Base-by-base conservation (phyloP, 208 protist genomes). In the Leishmania amazonensis region DNA sequence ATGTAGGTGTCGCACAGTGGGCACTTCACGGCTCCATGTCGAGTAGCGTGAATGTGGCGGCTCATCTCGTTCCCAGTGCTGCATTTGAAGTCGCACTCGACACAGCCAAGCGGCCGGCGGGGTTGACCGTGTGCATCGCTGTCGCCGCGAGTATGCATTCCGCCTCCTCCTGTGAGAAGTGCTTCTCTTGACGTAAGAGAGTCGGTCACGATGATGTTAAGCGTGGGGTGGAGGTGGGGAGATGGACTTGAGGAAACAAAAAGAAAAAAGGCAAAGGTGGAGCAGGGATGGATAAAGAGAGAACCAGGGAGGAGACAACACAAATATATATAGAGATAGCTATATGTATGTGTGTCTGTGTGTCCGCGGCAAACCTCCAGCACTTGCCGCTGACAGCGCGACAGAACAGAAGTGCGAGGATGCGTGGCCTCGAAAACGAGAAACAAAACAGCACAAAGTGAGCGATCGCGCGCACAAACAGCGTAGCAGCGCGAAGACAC, bases 1-100 rank as follows among this genome's bases (percentile, higher is more conserved):
- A 90, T 85, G 79, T 81, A 79, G 6, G 76, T 76, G 70, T 84
- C 81, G 70, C 88, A 92, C n/a, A 81, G 54, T 0, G 86, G 81
- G 40, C 89, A 92, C 72, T 80, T 85, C 8, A 68, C 53, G 5
- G 89, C 58, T 28, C 85, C 78, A 65, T 92, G 89, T 5, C 79
- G 54, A 24, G 87, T 92, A 35, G 47, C 65, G 58, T 84, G 78
- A 28, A 87, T 84, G 83, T 92, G 89, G 1, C 79, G 76, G 40
- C 77, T 75, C 80, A 89, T 84, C 42, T 89, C 71, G 57, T 88
- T 90, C 15, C n/a, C 67, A 11, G 80, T 88, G 75, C 28, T 49
- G 74, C 83, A 89, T 51, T 54, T 75, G 58, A 86, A 81, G 45
- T 84, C 71, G 76, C 89, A 92, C 58, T 84, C 79, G 2, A 82